phyloP scores from a whole-genome alignment of 2,329 filamentous ascomycete species.

The Exophiala viscosa region DNA sequence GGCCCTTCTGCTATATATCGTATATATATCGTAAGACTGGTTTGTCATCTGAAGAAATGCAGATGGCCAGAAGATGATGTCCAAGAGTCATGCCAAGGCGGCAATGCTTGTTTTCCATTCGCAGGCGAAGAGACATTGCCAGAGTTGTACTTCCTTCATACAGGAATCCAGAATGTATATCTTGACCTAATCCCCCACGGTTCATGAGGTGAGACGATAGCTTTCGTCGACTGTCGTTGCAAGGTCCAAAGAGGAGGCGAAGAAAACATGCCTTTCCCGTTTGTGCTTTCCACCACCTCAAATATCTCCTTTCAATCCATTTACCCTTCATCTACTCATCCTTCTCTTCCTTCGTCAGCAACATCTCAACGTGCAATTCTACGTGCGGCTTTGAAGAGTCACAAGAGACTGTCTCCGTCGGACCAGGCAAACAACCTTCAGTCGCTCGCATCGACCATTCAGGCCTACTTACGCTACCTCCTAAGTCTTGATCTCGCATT shows the following conservation, averaged over 20 bases:
- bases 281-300: conserved; percentile 83
- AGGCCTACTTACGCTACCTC: conserved; percentile 78
- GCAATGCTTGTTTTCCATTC: too few species aligned
- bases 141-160: too few species aligned
- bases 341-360: conserved; percentile 76
- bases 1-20: too few species aligned
- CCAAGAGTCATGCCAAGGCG: too few species aligned
- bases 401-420: conserved; percentile 75
- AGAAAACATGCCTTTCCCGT: conserved; percentile 76
- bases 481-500: conserved; percentile 72
- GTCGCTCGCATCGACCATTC: conserved; percentile 64
- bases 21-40: too few species aligned
- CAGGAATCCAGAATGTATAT: too few species aligned
- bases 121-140: too few species aligned
- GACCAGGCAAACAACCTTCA: conserved; percentile 69
- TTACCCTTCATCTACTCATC: conserved; percentile 77
- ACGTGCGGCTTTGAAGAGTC: conserved; percentile 76
- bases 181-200: neutral
- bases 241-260: neutral
- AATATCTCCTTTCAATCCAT: conserved; percentile 75
- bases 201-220: neutral
- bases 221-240: too few species aligned
- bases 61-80: too few species aligned
- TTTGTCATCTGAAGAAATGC: too few species aligned
- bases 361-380: conserved; percentile 81